Evolutionary conservation across 225 moss, liverwort and hornwort genomes (phyloP).

Genomic region (Lunularia cruciata): DNA sequence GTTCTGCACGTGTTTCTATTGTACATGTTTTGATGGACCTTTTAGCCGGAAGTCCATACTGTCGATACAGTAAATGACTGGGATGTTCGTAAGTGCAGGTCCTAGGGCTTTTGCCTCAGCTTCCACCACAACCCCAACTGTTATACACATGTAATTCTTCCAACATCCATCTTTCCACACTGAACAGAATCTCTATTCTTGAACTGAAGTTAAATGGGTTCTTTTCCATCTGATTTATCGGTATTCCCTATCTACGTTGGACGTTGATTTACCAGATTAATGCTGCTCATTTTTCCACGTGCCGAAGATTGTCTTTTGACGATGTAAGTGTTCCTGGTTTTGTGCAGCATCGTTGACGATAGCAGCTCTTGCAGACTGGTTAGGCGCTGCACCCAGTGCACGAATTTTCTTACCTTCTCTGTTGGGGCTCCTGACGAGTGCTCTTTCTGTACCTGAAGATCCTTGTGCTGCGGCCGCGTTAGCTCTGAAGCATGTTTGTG

Average conservation of each 20-base stretch:
- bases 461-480: conserved; percentile 88
- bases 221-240: too few species aligned
- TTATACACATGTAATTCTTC: conserved; percentile 83
- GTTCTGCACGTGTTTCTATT: neutral
- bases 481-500: conserved; percentile 97
- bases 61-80: too few species aligned
- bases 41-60: neutral
- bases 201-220: neutral
- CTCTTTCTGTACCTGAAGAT: conserved; percentile 75
- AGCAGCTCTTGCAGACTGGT: conserved; percentile 94
- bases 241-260: too few species aligned
- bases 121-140: conserved; percentile 79
- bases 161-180: neutral
- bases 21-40: neutral
- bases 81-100: conserved; percentile 50
- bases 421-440: conserved; percentile 64
- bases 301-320: neutral
- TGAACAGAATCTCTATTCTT: too few species aligned
- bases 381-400: conserved; percentile 59
- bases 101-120: conserved; percentile 69
- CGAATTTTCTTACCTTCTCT: conserved; percentile 65
- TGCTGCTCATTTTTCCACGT: neutral
- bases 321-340: conserved; percentile 20
- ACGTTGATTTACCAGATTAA: too few species aligned
- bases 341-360: conserved; percentile 90